Percentiles rank a stretch among this genome's conserved stretches.
Evolutionary conservation across 164 flowering plant genomes (phyloP).

Genomic region (Annona squamosa): DNA sequence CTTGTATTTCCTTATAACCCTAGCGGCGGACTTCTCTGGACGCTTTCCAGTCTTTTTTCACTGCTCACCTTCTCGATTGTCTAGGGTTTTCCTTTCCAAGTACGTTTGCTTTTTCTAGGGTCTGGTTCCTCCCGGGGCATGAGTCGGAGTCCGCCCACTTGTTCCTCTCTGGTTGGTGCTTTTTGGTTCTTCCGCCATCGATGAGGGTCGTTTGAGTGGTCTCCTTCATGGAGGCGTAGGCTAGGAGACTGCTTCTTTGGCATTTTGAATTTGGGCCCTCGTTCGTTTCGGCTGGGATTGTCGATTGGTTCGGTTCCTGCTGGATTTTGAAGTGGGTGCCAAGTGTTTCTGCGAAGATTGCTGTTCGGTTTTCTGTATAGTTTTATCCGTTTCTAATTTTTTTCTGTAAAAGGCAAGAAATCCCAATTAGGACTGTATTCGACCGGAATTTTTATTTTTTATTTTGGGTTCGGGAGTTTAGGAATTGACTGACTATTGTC

Average conservation of each 20-base stretch:
- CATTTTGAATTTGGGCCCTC: slow-evolving; percentile 23
- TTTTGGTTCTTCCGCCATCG: not conserved
- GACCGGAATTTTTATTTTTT: not conserved
- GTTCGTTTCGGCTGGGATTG: not conserved
- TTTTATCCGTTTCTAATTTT: not conserved
- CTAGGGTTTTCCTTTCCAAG: not conserved
- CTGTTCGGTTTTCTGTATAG: slow-evolving; percentile 2
- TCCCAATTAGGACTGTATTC: not conserved
- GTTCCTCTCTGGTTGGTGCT: not conserved
- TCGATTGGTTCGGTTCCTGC: not conserved
- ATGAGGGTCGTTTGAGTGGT: slow-evolving; percentile 38
- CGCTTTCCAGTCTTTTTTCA: not conserved
- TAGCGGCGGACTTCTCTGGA: not conserved
- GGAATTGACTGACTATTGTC: not conserved
- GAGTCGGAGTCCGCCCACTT: slow-evolving; percentile 6
- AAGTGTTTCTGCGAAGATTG: not conserved
- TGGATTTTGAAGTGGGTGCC: slow-evolving; percentile 12
- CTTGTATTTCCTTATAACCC: not conserved
- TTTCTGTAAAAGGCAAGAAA: not conserved
- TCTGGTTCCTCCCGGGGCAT: slow-evolving; percentile 11
- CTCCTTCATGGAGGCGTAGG: slow-evolving; percentile 11
- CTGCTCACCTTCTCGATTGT: not conserved
- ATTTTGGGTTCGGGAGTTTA: not conserved
- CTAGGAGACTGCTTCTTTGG: slow-evolving; percentile 12
- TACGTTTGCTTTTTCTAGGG: slow-evolving; percentile 12